These are phyloP conservation scores for Poa pratensis DNA, from an alignment of 176 grass and related monocot species.

Conservation along the genomic window DNA sequence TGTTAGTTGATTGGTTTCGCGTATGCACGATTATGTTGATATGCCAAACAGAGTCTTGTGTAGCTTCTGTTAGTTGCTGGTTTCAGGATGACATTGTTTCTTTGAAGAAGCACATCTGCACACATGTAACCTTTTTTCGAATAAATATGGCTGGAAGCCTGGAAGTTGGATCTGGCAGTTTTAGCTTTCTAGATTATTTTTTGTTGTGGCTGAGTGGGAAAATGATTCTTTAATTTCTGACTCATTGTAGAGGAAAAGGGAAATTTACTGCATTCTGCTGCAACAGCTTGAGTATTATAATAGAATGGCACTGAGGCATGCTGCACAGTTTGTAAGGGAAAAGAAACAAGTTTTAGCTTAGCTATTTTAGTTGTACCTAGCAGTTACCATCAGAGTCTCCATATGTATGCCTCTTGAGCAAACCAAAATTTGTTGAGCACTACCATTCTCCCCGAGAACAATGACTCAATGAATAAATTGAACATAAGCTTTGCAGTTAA, in stretches of 20 bases:
- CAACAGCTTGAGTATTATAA: not conserved
- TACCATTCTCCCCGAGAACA: not conserved
- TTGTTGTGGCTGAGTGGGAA: not conserved
- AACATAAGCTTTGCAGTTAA: not conserved
- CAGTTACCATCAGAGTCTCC: not conserved
- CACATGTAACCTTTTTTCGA: not conserved
- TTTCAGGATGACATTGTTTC: not conserved
- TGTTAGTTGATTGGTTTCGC: not conserved
- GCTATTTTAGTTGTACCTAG: not conserved
- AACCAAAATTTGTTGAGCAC: not conserved
- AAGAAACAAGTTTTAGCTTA: conserved; percentile 8
- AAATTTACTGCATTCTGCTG: not conserved
- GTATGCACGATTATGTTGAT: not conserved
- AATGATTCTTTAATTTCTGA: not conserved
- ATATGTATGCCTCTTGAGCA: not conserved
- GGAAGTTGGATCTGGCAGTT: not conserved
- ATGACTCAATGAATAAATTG: not conserved
- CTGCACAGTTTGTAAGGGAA: not conserved
- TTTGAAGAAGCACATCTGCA: conserved; percentile 2
- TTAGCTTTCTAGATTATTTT: conserved; percentile 3
- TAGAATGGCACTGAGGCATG: not conserved
- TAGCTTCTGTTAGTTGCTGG: conserved; percentile 5
- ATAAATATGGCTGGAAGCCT: not conserved
- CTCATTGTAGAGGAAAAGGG: not conserved
- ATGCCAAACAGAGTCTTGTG: not conserved